Percentiles rank a stretch among this genome's conserved stretches.
Evolutionary conservation across 2,329 filamentous ascomycete species (phyloP).

Genomic region (Colletotrichum incanum): DNA sequence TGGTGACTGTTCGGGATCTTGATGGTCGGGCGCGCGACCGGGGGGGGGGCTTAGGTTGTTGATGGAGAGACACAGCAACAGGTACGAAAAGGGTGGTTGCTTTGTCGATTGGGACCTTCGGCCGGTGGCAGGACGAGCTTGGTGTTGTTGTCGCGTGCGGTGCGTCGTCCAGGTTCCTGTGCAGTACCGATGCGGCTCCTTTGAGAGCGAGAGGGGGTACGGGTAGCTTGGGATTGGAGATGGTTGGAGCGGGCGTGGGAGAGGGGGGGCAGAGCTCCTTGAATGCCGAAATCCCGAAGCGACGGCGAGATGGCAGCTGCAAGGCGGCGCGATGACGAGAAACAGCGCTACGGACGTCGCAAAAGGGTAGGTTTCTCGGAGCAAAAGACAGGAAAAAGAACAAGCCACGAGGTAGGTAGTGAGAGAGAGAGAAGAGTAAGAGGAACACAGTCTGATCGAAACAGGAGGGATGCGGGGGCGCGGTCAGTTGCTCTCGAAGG

Average conservation of each 20-base stretch:
- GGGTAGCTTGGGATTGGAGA: conserved; percentile 11
- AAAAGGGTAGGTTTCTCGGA: not conserved
- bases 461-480: conserved; percentile 7
- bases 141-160: not conserved
- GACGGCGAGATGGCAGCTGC: conserved; percentile 19
- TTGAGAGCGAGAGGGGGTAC: conserved; percentile 5
- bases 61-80: no score
- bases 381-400: not conserved
- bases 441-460: not conserved
- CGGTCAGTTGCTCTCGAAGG: not conserved
- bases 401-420: not conserved
- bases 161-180: not conserved
- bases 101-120: not conserved
- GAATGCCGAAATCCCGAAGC: conserved; percentile 34
- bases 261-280: not conserved
- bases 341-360: not conserved
- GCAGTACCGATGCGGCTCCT: conserved; percentile 19
- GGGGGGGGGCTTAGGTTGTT: no score
- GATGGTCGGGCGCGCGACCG: conserved; percentile 7
- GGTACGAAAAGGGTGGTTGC: not conserved
- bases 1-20: conserved; percentile 33
- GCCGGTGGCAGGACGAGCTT: not conserved
- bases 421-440: not conserved
- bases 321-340: conserved; percentile 4
- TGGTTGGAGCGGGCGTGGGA: not conserved